Evolutionary conservation across 257 asterid species (phyloP).

Genomic region (Scutellaria minor): DNA sequence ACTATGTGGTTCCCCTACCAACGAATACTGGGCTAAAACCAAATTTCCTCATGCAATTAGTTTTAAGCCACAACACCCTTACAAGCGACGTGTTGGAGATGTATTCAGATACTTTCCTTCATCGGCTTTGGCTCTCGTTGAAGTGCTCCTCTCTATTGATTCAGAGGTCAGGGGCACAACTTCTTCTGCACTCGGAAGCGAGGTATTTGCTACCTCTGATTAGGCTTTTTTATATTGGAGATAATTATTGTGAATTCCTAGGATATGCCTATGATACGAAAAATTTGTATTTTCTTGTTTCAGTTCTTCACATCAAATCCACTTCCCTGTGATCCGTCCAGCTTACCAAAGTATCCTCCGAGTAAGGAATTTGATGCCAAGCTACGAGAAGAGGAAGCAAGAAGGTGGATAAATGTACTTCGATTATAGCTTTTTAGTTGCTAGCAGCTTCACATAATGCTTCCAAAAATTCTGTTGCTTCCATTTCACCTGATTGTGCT

Average conservation of each 20-base stretch:
- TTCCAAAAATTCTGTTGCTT: too few relatives aligned
- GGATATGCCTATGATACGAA: too few relatives aligned
- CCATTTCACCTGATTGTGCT: too few relatives aligned
- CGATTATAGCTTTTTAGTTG: too few relatives aligned
- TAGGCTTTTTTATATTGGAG: too few relatives aligned
- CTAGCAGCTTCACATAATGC: too few relatives aligned
- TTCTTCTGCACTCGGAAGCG: constrained; percentile 67
- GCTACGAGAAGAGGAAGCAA: constrained; percentile 69
- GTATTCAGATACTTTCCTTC: constrained; percentile 74
- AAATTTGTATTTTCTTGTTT: background rate
- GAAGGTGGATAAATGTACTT: constrained; percentile 37
- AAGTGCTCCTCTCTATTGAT: constrained; percentile 74
- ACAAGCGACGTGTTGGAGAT: constrained; percentile 65
- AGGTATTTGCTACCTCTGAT: constrained; percentile 45
- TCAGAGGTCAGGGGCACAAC: constrained; percentile 79
- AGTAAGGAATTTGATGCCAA: constrained; percentile 78
- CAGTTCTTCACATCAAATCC: constrained; percentile 81
- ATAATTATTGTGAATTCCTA: too few relatives aligned
- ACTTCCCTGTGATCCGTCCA: constrained; percentile 79
- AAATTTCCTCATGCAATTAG: constrained; percentile 77
- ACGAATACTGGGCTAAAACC: constrained; percentile 67
- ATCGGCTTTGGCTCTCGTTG: constrained; percentile 67
- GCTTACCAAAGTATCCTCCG: constrained; percentile 79
- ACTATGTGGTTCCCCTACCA: constrained; percentile 89
- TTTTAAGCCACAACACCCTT: constrained; percentile 64